Evolutionary conservation across 2,329 filamentous ascomycete genomes (phyloP), one percentile per base, ranked within the genome.

Genomic region (Neofusicoccum sp.): DNA sequence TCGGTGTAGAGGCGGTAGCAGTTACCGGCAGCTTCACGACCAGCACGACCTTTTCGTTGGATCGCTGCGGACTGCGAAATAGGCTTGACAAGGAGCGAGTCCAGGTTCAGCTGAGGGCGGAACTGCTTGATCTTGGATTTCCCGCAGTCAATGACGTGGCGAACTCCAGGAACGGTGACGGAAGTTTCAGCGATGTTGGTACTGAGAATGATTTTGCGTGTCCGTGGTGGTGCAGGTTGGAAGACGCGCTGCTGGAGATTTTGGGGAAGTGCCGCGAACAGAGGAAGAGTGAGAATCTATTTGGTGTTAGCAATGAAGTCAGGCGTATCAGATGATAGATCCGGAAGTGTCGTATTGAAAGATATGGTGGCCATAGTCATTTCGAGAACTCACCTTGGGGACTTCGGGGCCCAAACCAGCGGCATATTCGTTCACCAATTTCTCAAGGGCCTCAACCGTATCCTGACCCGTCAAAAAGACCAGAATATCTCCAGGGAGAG

Each of bases 111-210:
- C 0, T 88, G 84, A 14, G 89, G 85, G 12, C 93, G 88, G 72
- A 92, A 99, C 65, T 96, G 89, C 76, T 97, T 97, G 65, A 96
- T 84, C 72, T 99, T 99, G 7, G 90, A 90, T 69, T 97, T 97
- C 47, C 95, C 95, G 60, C 90, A 90, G 71, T 99, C 95, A 20
- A 99, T 84, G 8, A 99, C 93, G 67, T 89, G 95, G 4, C 91
- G 86, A 6, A 99, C 92, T 2, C 95, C 95, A 0, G 93, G 89
- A 0, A 99, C 93, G 0, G 95, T 99, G 62, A 99, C 90, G 1
- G 95, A 98, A 0, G 95, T 98, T 74, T 99, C 95, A n/a, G 95
- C 95, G 68, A 99, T 98, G 70, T 99, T 99, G 12, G 95, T 99
- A 0, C 93, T 89, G 0, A 99, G 79, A 0, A 99, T 92, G 11